These are phyloP conservation scores for Fusarium equiseti DNA, from an alignment of 2,329 filamentous ascomycete species.

Conservation along the genomic window DNA sequence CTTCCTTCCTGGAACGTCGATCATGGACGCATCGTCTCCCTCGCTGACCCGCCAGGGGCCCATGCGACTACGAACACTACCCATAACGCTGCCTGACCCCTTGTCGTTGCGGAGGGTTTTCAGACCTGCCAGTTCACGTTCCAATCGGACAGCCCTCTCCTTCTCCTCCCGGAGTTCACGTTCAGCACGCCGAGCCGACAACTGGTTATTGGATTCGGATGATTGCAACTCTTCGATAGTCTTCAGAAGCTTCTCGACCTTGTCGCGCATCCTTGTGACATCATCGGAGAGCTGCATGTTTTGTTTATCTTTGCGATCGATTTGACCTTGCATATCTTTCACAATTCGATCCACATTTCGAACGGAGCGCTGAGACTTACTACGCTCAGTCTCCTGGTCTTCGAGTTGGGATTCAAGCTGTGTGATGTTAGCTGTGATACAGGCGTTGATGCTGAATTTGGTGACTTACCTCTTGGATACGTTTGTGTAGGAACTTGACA, in stretches of 20 bases:
- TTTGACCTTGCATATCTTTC: conserved; percentile 90
- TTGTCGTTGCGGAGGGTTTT: conserved; percentile 81
- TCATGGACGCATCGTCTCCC: conserved; percentile 54
- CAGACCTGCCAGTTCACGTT: conserved; percentile 87
- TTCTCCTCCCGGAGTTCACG: conserved; percentile 89
- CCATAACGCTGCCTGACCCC: conserved; percentile 62
- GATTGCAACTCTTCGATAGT: conserved; percentile 95
- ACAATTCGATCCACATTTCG: conserved; percentile 95
- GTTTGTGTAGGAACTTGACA: conserved; percentile 92
- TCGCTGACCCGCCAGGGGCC: conserved; percentile 54
- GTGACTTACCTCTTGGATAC: conserved; percentile 88
- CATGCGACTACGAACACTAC: conserved; percentile 54
- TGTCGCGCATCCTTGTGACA: conserved; percentile 86
- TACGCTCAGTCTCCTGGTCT: conserved; percentile 81
- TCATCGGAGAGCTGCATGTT: conserved; percentile 86
- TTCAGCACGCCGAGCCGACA: conserved; percentile 86
- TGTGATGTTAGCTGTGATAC: conserved; percentile 33
- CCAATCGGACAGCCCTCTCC: conserved; percentile 83
- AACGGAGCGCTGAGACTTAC: conserved; percentile 84
- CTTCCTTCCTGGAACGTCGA: conserved; percentile 74
- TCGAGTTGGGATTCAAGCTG: conserved; percentile 92
- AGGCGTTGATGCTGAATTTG: neutral
- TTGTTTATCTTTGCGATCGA: conserved; percentile 92
- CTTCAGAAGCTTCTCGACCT: conserved; percentile 87
- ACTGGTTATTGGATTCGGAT: conserved; percentile 83